phyloP scores from a whole-genome alignment of 164 flowering plant genomes.

The Vitis labrusca region DNA sequence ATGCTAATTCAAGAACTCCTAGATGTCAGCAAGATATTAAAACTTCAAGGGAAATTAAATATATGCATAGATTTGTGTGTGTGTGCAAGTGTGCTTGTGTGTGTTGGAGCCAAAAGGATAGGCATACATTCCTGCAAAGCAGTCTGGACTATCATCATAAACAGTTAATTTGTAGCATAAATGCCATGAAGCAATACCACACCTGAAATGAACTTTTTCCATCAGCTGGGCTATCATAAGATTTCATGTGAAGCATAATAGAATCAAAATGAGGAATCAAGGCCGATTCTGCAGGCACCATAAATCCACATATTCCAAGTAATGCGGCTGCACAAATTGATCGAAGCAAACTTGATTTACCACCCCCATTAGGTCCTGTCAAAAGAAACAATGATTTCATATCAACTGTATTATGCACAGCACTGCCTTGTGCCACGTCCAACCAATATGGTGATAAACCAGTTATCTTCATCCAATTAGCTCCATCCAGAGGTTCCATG shows the following conservation, averaged over 20 bases:
- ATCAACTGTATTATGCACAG: constrained; percentile 71
- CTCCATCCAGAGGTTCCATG: constrained; percentile 27
- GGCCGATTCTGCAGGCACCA: constrained; percentile 95
- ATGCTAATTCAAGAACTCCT: too few relatives aligned
- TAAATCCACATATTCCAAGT: constrained; percentile 93
- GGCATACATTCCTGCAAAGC: too few relatives aligned
- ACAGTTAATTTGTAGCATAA: background rate
- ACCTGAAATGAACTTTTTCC: constrained; percentile 99
- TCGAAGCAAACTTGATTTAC: constrained; percentile 95
- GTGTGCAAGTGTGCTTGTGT: too few relatives aligned
- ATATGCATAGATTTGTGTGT: too few relatives aligned
- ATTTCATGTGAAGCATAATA: constrained; percentile 96
- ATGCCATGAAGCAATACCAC: constrained; percentile 2
- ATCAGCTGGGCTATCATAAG: constrained; percentile 98
- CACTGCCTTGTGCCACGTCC: constrained; percentile 78
- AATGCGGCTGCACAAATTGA: constrained; percentile 91
- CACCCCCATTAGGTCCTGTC: constrained; percentile 99
- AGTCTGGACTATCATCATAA: too few relatives aligned
- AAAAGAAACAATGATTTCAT: constrained; percentile 88
- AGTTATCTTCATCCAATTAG: constrained; percentile 52
- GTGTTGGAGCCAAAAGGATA: too few relatives aligned
- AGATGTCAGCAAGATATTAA: too few relatives aligned
- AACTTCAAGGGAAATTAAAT: too few relatives aligned
- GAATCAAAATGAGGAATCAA: constrained; percentile 91
- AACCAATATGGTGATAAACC: constrained; percentile 96